Percentiles rank a stretch among this genome's conserved stretches.
These are phyloP conservation scores for Boehmeria nivea DNA, from an alignment of 306 rosid species.

Conservation along the genomic window DNA sequence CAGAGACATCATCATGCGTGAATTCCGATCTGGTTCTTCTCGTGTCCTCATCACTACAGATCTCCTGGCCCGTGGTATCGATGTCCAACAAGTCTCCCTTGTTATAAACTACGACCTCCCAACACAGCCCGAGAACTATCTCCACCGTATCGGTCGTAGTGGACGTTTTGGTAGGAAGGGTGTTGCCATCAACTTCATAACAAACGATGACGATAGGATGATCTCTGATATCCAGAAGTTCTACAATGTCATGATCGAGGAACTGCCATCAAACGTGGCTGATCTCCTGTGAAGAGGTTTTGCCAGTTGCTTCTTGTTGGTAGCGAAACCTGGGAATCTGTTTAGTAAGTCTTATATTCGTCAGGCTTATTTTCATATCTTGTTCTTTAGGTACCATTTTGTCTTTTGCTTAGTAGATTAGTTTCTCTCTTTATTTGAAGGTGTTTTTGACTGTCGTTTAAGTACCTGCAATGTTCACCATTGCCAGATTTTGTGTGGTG, in stretches of 20 bases:
- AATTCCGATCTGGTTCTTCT: slow-evolving; percentile 77
- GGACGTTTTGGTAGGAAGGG: slow-evolving; percentile 86
- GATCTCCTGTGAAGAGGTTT: slow-evolving; percentile 69
- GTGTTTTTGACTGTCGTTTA: slow-evolving; percentile 21
- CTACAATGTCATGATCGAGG: slow-evolving; percentile 65
- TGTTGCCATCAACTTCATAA: slow-evolving; percentile 75
- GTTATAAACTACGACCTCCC: slow-evolving; percentile 79
- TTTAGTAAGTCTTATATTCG: slow-evolving; percentile 24
- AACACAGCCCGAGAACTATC: slow-evolving; percentile 85
- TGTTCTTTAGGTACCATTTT: background rate
- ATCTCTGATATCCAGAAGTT: slow-evolving; percentile 72
- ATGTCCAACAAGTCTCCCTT: slow-evolving; percentile 79
- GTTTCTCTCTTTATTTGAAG: slow-evolving; percentile 30
- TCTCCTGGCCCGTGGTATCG: slow-evolving; percentile 82
- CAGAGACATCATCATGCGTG: slow-evolving; percentile 83
- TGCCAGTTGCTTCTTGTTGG: slow-evolving; percentile 35
- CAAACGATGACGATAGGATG: slow-evolving; percentile 59
- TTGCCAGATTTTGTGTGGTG: slow-evolving; percentile 21
- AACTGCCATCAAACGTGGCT: slow-evolving; percentile 76
- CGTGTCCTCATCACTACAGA: slow-evolving; percentile 74
- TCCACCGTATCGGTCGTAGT: slow-evolving; percentile 82
- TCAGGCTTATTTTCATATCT: slow-evolving; percentile 8
- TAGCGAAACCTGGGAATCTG: slow-evolving; percentile 24
- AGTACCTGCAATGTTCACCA: slow-evolving; percentile 34
- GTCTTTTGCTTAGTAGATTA: slow-evolving; percentile 19